Evolutionary conservation across 441 rosid species (phyloP).

Genomic region (Pelargonium citronellum): DNA sequence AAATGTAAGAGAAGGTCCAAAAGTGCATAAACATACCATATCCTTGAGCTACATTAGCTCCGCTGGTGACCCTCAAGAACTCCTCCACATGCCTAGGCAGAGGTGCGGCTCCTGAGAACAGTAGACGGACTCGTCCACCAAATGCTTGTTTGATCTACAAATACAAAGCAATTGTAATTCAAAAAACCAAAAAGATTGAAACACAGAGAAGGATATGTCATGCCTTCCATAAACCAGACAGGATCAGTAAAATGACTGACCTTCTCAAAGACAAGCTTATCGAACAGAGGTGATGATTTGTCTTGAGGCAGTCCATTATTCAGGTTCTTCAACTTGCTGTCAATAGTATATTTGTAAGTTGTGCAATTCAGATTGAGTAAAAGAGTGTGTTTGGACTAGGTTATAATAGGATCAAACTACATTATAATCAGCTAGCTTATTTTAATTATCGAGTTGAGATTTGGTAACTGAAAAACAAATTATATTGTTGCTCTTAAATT

Average conservation of each 20-base stretch:
- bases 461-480: no score
- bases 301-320: constrained; percentile 66
- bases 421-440: no score
- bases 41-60: constrained; percentile 81
- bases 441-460: no score
- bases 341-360: constrained; percentile 21
- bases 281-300: constrained; percentile 72
- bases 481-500: no score
- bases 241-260: constrained; percentile 25
- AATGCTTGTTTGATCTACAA: constrained; percentile 62
- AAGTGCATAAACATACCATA: constrained; percentile 46
- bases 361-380: no score
- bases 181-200: constrained; percentile 5
- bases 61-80: constrained; percentile 66
- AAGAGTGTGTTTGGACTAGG: no score
- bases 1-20: no score
- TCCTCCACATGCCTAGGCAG: constrained; percentile 83
- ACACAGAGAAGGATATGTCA: neutral
- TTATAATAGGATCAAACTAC: no score
- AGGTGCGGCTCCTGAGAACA: constrained; percentile 95
- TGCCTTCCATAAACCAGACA: no score
- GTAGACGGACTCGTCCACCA: constrained; percentile 68
- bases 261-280: constrained; percentile 69
- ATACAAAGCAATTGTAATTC: no score
- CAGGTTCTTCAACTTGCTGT: constrained; percentile 70